A percentile compares a stretch with the other conserved stretches of the same genome.
Conservation (phyloP, 2,329 filamentous ascomycete species). For the Aphanocladium album region DNA sequence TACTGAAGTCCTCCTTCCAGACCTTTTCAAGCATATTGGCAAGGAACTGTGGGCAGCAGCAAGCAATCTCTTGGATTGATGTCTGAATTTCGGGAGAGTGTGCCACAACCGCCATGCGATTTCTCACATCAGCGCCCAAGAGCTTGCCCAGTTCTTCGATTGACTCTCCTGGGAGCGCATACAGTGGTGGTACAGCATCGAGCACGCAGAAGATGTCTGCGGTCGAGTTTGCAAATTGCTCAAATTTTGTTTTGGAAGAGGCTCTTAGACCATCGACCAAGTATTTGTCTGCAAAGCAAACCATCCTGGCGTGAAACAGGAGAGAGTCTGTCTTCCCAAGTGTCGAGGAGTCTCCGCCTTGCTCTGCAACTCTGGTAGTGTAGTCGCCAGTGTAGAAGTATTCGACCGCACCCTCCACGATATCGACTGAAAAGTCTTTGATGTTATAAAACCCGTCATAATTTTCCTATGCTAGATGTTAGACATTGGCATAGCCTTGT, state of each 20-base stretch:
- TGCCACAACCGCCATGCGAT: too few species aligned
- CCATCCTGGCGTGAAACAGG: not conserved
- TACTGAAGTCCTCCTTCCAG: too few species aligned
- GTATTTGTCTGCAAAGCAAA: not conserved
- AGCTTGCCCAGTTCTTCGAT: too few species aligned
- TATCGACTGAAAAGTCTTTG: not conserved
- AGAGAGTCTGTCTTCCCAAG: not conserved
- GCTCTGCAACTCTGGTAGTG: too few species aligned
- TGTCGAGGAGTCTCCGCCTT: not conserved
- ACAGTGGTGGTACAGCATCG: too few species aligned
- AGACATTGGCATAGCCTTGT: not conserved
- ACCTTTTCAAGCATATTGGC: too few species aligned
- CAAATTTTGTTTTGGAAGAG: not conserved
- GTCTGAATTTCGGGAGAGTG: too few species aligned
- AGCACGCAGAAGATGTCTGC: too few species aligned
- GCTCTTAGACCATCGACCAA: not conserved
- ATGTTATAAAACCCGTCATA: not conserved
- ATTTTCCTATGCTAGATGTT: not conserved
- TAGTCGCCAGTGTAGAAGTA: not conserved
- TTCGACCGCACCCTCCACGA: not conserved
- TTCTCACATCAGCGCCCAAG: too few species aligned
- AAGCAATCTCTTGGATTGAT: too few species aligned
- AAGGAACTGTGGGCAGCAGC: too few species aligned
- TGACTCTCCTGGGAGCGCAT: too few species aligned
- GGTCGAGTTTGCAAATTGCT: not conserved